Evolutionary conservation across 768 basidiomycete species (phyloP).

Genomic region (Panus rudis): DNA sequence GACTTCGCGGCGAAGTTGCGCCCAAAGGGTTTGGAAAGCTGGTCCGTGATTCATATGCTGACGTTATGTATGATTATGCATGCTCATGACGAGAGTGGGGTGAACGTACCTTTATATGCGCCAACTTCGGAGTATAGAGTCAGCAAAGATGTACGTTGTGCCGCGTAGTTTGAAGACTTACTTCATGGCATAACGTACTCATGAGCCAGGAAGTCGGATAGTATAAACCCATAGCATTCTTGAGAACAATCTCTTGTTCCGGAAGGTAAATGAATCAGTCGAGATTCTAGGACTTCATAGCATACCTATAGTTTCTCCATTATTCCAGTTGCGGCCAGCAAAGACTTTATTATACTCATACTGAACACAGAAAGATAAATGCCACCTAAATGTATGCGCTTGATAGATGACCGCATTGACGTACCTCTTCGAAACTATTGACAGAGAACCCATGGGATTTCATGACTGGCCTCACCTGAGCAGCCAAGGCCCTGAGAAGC

Average conservation of each 20-base stretch:
- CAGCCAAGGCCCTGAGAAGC: slow-evolving; percentile 70
- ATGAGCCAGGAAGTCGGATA: slow-evolving; percentile 61
- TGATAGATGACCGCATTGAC: background rate
- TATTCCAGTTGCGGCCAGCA: slow-evolving; percentile 80
- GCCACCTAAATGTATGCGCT: background rate
- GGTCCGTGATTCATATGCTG: slow-evolving; percentile 81
- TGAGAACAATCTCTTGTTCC: slow-evolving; percentile 62
- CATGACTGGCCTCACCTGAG: slow-evolving; percentile 81
- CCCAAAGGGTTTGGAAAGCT: slow-evolving; percentile 72
- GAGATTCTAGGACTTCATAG: background rate
- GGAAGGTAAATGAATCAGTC: background rate
- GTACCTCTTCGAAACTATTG: slow-evolving; percentile 79
- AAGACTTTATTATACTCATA: slow-evolving; percentile 77
- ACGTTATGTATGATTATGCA: background rate
- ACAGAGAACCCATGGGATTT: slow-evolving; percentile 68
- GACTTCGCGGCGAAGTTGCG: slow-evolving; percentile 57
- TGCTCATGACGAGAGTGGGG: background rate
- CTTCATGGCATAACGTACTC: slow-evolving; percentile 81
- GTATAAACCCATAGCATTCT: slow-evolving; percentile 53
- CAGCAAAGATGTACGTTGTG: background rate
- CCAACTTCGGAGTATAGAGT: slow-evolving; percentile 42
- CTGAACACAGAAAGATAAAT: slow-evolving; percentile 27
- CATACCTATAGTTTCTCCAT: slow-evolving; percentile 71
- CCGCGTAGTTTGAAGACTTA: slow-evolving; percentile 21
- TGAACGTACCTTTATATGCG: slow-evolving; percentile 65